Evolutionary conservation across 2,329 filamentous ascomycete genomes (phyloP).

Genomic region (Diaporthe batatas): DNA sequence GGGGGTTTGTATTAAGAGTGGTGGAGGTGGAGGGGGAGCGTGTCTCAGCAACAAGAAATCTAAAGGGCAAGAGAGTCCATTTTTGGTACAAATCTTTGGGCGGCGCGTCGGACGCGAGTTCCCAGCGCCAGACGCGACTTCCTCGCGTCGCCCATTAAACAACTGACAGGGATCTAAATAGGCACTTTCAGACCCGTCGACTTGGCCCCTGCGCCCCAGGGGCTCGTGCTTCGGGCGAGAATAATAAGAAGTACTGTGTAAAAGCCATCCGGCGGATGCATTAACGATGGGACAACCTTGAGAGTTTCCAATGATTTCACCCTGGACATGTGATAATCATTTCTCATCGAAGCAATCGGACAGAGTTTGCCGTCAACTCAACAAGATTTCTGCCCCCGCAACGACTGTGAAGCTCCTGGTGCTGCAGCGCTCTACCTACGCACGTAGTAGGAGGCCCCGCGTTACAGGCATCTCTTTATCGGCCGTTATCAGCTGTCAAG

Average conservation of each 20-base stretch:
- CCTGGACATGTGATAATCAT: not conserved
- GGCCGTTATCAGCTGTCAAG: not conserved
- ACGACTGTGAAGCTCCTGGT: not conserved
- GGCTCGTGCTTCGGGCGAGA: not conserved
- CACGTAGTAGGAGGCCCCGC: not conserved
- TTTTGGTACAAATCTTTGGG: constrained; percentile 32
- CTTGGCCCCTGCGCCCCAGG: constrained; percentile 20
- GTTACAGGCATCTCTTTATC: not conserved
- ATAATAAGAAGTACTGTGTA: no score
- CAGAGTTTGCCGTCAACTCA: no score
- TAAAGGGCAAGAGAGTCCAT: constrained; percentile 19
- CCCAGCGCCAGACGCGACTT: constrained; percentile 15
- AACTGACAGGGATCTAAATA: constrained; percentile 28
- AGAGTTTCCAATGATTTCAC: no score
- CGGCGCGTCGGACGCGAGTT: constrained; percentile 31
- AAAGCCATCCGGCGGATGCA: not conserved
- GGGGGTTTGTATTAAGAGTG: not conserved
- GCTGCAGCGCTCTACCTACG: not conserved
- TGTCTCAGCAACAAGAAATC: constrained; percentile 8
- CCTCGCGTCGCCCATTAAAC: constrained; percentile 31
- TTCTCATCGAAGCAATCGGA: not conserved
- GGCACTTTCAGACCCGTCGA: not conserved
- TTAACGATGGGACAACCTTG: not conserved
- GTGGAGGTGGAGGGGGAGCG: constrained; percentile 11
- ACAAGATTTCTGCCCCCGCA: not conserved